Percentiles rank a stretch among this genome's conserved stretches.
Evolutionary conservation across 257 asterid species (phyloP).

Genomic region (Phtheirospermum japonicum): DNA sequence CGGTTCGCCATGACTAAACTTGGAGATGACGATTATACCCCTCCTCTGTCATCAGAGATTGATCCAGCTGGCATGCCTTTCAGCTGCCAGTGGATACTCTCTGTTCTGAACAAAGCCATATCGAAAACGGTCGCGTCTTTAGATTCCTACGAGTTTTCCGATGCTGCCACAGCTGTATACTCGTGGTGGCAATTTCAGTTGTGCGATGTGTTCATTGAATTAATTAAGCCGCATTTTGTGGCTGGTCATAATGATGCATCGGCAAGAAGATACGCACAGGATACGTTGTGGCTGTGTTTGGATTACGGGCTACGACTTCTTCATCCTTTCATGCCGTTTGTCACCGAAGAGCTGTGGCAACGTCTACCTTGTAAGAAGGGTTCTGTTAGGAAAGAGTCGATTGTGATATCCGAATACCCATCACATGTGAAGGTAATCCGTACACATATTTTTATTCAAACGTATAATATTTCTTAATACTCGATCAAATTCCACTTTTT

Average conservation of each 20-base stretch:
- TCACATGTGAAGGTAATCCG: conserved; percentile 57
- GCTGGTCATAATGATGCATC: conserved; percentile 40
- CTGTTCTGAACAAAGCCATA: conserved; percentile 85
- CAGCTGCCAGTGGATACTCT: conserved; percentile 94
- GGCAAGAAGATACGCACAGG: conserved; percentile 69
- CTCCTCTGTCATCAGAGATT: conserved; percentile 55
- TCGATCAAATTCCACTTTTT: conserved; percentile 4
- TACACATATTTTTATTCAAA: background rate
- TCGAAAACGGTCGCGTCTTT: conserved; percentile 61
- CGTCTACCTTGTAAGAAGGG: conserved; percentile 69
- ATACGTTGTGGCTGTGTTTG: conserved; percentile 85
- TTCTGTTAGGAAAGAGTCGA: conserved; percentile 66
- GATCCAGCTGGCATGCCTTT: conserved; percentile 64
- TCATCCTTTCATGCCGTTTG: conserved; percentile 97
- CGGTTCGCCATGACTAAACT: conserved; percentile 95
- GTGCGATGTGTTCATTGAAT: conserved; percentile 94
- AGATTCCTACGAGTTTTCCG: conserved; percentile 79
- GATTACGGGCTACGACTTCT: conserved; percentile 81
- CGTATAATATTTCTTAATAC: no score
- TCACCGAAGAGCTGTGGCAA: conserved; percentile 97
- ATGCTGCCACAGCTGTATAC: conserved; percentile 80
- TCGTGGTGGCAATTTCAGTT: conserved; percentile 90
- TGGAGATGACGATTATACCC: conserved; percentile 82
- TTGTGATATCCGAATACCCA: conserved; percentile 80
- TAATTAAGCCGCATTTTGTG: conserved; percentile 75